phyloP scores from a whole-genome alignment of 1,139 yeast species.

The Candida tetrigidarum region DNA sequence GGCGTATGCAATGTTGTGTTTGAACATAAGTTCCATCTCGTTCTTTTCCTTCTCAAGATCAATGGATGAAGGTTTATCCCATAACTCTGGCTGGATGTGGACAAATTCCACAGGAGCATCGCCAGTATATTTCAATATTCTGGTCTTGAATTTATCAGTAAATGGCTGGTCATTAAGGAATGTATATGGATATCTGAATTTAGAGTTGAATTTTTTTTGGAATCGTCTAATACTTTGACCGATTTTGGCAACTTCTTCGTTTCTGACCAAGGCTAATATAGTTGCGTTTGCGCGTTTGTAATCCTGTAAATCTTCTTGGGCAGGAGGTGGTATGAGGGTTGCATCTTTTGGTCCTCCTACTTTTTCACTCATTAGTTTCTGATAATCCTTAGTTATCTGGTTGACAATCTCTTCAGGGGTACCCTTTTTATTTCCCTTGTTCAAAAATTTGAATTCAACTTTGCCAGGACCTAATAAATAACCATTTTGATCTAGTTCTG shows the following conservation, averaged over 20 bases:
- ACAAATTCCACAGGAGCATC: constrained; percentile 63
- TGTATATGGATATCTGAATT: constrained; percentile 80
- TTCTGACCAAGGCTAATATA: constrained; percentile 69
- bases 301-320: constrained; percentile 16
- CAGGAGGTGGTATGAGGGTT: constrained; percentile 41
- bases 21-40: constrained; percentile 42
- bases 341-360: constrained; percentile 57
- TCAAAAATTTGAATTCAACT: constrained; percentile 39
- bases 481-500: constrained; percentile 14
- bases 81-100: constrained; percentile 53
- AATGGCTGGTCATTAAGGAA: constrained; percentile 76
- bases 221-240: constrained; percentile 57
- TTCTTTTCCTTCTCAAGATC: constrained; percentile 45
- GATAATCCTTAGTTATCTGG: constrained; percentile 36
- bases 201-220: constrained; percentile 66
- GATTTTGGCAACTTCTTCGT: constrained; percentile 57
- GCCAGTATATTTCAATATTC: constrained; percentile 39
- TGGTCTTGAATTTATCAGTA: constrained; percentile 54
- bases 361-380: constrained; percentile 30
- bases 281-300: constrained; percentile 71
- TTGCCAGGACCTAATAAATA: constrained; percentile 25
- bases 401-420: constrained; percentile 33
- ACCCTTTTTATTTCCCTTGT: constrained; percentile 33
- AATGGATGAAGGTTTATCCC: constrained; percentile 69
- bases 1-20: constrained; percentile 65